Evolutionary conservation across 192 early-diverging fungal species (phyloP).

Genomic region (Backusella macrospora): DNA sequence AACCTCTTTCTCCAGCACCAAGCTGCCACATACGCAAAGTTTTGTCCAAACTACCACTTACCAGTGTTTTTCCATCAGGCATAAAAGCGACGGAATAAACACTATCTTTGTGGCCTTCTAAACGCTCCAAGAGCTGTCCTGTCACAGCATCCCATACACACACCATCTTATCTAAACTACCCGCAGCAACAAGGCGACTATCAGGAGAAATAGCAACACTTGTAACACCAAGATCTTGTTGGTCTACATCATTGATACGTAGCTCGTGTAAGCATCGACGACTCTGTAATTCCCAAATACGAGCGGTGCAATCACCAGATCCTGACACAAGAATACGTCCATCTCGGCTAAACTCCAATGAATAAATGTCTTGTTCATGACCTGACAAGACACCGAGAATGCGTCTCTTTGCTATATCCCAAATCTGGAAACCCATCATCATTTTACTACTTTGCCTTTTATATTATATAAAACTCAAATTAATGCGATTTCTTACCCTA

Average conservation of each 20-base stretch:
- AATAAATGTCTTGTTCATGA: conserved; percentile 98
- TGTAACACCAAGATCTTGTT: conserved; percentile 93
- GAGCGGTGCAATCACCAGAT: conserved; percentile 81
- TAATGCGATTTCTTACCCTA: conserved; percentile 52
- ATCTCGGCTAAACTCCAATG: conserved; percentile 91
- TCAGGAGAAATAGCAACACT: conserved; percentile 94
- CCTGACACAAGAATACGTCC: conserved; percentile 89
- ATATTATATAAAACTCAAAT: not conserved
- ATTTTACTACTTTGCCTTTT: conserved; percentile 20
- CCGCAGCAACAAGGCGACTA: conserved; percentile 85
- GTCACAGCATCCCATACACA: conserved; percentile 91
- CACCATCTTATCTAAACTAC: conserved; percentile 92
- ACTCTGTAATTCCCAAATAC: conserved; percentile 87
- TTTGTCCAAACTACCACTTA: conserved; percentile 91
- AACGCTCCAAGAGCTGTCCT: conserved; percentile 81
- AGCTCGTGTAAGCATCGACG: conserved; percentile 74
- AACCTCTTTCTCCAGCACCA: conserved; percentile 40
- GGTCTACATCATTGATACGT: conserved; percentile 74
- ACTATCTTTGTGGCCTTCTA: conserved; percentile 95
- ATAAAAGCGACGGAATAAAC: conserved; percentile 97
- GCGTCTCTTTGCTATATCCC: conserved; percentile 65
- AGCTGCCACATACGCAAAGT: conserved; percentile 93
- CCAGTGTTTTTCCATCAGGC: conserved; percentile 90
- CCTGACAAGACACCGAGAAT: conserved; percentile 75
- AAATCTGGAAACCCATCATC: conserved; percentile 49